phyloP scores from a whole-genome alignment of 148 eudicot species.

The Chenopodium suecicum region DNA sequence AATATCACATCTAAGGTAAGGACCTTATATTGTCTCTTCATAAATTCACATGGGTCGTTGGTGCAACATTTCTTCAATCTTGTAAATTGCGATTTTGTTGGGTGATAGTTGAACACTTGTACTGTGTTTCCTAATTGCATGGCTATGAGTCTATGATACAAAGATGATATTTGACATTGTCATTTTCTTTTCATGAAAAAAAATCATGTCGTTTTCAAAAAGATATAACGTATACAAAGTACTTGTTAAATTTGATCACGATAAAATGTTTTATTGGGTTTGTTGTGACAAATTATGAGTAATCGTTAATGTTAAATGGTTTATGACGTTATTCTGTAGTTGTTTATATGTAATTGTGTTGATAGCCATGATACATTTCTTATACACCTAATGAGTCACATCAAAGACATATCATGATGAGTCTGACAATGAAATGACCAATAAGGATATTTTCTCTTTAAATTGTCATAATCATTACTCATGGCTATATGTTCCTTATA shows the following conservation, averaged over 20 bases:
- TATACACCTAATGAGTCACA: not conserved
- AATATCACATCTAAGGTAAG: conserved; percentile 20
- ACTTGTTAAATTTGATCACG: too few species aligned
- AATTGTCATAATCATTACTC: too few species aligned
- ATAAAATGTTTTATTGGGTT: not conserved
- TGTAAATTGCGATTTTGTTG: not conserved
- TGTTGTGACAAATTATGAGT: not conserved
- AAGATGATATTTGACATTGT: not conserved
- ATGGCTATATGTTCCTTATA: too few species aligned
- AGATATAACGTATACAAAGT: too few species aligned
- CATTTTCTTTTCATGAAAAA: too few species aligned
- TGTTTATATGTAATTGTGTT: not conserved
- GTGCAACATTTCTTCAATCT: conserved; percentile 3
- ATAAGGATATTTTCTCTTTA: too few species aligned
- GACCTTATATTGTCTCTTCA: conserved; percentile 1
- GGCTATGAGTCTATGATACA: not conserved
- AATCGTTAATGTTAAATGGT: too few species aligned
- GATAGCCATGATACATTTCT: not conserved
- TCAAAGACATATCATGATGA: too few species aligned
- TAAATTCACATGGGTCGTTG: conserved; percentile 21
- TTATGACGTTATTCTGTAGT: too few species aligned
- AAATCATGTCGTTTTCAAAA: too few species aligned
- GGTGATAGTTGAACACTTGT: conserved; percentile 5
- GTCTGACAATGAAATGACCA: too few species aligned
- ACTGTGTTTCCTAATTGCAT: conserved; percentile 9